Base-by-base conservation (phyloP, 805 yeast genomes). In the Teunomyces panamensis region DNA sequence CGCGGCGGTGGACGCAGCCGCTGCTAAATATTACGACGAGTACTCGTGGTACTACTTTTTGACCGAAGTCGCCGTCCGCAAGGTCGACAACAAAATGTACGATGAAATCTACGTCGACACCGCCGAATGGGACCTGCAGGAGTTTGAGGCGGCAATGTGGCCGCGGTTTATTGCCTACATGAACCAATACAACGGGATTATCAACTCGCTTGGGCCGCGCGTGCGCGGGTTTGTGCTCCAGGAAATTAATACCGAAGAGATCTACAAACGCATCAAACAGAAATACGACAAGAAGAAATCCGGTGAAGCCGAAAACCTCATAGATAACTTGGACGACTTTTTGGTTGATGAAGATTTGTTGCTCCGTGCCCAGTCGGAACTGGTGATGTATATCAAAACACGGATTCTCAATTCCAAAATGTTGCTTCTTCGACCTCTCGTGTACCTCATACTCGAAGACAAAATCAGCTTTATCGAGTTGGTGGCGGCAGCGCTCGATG, bases 61-160 rank as follows among this genome's bases (percentile, higher is more conserved):
- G 36, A 70, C 74, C 0, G 76, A 71, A 49, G 59, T 68, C 5
- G 76, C 76, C 0, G 66, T 68, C 14, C 53, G 75, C 27, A 69
- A 70, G 53, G 60, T 69, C 14, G 76, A 70, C 48, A 71, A 71
- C 53, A 57, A 51, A 26, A 54, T 71, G 58, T 66, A 53, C 47
- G 68, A 69, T 49, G 74, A 71, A 29, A 42, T 67, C 8, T 68
- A 56, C 47, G 50, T 63, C 0, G 49, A 48, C 30, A 57, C 52
- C 17, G 42, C 50, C 6, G 34, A 41, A 2, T 69, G 73, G 68
- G 68, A 63, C 35, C 55, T 50, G 35, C 50, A 54, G 0, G 49
- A 53, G 20, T 69, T 67, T 48, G 50, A 51, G 5, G 53, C 55
- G 24, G 30, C 46, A 2, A 51, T 62, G 9, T 69, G 72, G 72